Evolutionary conservation across 495 filamentous ascomycete species (phyloP).

Genomic region (Letharia columbiana): DNA sequence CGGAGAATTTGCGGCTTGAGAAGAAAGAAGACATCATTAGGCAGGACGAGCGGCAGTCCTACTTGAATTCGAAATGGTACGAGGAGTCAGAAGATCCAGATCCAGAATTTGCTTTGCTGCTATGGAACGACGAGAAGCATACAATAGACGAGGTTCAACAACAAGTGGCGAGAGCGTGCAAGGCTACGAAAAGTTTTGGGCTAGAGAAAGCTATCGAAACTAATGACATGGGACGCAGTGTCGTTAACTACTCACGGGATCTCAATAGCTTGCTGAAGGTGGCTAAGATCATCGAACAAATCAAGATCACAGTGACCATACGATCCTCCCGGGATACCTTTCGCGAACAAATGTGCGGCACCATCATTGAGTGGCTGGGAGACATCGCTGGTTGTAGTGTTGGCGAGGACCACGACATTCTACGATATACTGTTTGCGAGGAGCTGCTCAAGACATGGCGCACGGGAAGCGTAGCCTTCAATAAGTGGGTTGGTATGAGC

Average conservation of each 20-base stretch:
- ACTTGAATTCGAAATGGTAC: slow-evolving; percentile 67
- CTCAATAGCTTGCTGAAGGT: slow-evolving; percentile 62
- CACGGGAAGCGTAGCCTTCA: slow-evolving; percentile 73
- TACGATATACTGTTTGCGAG: slow-evolving; percentile 76
- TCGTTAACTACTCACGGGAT: slow-evolving; percentile 66
- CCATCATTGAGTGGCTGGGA: slow-evolving; percentile 92
- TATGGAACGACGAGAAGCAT: slow-evolving; percentile 99
- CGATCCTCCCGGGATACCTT: slow-evolving; percentile 90
- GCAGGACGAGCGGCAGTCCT: slow-evolving; percentile 71
- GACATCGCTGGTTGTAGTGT: slow-evolving; percentile 89
- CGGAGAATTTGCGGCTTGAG: slow-evolving; percentile 79
- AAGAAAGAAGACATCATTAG: slow-evolving; percentile 74
- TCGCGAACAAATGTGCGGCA: slow-evolving; percentile 94
- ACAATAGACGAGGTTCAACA: slow-evolving; percentile 84
- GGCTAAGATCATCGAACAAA: slow-evolving; percentile 80
- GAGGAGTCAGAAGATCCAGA: slow-evolving; percentile 47
- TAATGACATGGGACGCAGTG: slow-evolving; percentile 74
- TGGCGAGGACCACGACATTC: slow-evolving; percentile 67
- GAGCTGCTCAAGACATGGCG: slow-evolving; percentile 83
- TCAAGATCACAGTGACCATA: slow-evolving; percentile 93
- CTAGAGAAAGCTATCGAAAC: slow-evolving; percentile 73
- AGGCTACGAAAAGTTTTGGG: slow-evolving; percentile 57
- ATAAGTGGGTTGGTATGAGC: slow-evolving; percentile 72
- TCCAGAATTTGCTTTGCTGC: slow-evolving; percentile 73
- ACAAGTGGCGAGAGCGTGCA: slow-evolving; percentile 86